A percentile compares a stretch with the other conserved stretches of the same genome.
Conservation (phyloP, 2,329 filamentous ascomycete species). For the Aspergillus alliaceus region DNA sequence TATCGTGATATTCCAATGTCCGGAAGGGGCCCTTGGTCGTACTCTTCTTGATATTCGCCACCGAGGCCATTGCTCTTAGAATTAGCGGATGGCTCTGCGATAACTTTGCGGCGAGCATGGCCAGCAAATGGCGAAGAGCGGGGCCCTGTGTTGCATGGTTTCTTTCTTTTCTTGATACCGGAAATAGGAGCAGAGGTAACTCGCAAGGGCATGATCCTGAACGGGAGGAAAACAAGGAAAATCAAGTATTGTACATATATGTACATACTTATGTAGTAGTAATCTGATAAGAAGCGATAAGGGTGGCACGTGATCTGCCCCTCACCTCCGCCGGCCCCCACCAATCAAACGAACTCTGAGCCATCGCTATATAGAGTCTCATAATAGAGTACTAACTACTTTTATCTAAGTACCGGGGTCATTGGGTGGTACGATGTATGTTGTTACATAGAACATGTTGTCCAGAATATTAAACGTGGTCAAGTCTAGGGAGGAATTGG, state of each 20-base stretch:
- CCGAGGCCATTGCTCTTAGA: constrained; percentile 23
- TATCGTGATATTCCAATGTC: constrained; percentile 53
- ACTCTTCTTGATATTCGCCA: constrained; percentile 21
- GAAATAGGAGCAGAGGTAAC: constrained; percentile 50
- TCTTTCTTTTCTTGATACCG: constrained; percentile 44
- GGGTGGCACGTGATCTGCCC: background rate
- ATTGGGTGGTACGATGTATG: background rate
- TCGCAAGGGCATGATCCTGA: constrained; percentile 45
- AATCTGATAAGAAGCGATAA: background rate
- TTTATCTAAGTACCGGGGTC: background rate
- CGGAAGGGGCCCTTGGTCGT: constrained; percentile 45
- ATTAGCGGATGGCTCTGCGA: constrained; percentile 22
- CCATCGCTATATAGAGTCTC: background rate
- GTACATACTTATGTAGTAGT: too few species aligned
- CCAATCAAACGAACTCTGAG: background rate
- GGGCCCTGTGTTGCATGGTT: constrained; percentile 25
- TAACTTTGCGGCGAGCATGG: constrained; percentile 43
- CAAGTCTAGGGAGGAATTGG: too few species aligned
- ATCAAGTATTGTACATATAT: too few species aligned
- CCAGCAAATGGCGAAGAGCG: constrained; percentile 43
- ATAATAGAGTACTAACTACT: background rate
- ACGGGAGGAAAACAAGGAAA: background rate
- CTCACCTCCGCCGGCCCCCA: background rate
- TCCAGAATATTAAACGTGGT: background rate
- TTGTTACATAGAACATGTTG: background rate